Evolutionary conservation across 192 early-diverging fungal species (phyloP).

Genomic region (Geranomyces michiganensis): DNA sequence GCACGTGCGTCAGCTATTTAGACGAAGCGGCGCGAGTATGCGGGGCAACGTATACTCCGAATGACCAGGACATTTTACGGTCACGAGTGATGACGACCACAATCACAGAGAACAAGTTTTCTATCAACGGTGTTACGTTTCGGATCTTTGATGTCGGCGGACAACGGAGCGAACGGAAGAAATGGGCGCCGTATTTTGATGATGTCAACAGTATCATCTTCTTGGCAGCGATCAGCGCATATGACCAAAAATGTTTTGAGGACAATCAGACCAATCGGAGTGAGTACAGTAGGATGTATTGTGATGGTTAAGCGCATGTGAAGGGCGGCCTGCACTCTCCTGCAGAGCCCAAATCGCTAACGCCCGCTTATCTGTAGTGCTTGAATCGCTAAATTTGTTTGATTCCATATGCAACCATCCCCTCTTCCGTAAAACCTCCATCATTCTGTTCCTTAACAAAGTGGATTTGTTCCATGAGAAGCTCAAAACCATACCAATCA

Average conservation of each 20-base stretch:
- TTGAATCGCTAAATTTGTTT: conserved; percentile 93
- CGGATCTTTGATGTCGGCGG: conserved; percentile 98
- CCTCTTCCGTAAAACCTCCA: conserved; percentile 95
- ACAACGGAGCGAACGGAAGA: conserved; percentile 96
- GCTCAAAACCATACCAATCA: conserved; percentile 76
- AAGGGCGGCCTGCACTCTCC: too few relatives aligned
- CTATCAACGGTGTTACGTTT: conserved; percentile 89
- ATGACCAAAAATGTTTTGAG: conserved; percentile 93
- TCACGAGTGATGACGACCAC: conserved; percentile 97
- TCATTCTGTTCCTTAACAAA: conserved; percentile 98
- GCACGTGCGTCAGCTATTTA: conserved; percentile 64
- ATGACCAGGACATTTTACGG: conserved; percentile 94
- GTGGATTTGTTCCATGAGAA: conserved; percentile 95
- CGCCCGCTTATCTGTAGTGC: conserved; percentile 46
- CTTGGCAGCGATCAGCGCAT: conserved; percentile 94
- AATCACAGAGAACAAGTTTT: conserved; percentile 93
- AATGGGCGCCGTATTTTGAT: conserved; percentile 99
- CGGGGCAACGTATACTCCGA: conserved; percentile 78
- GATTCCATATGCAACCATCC: conserved; percentile 97
- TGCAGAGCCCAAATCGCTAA: too few relatives aligned
- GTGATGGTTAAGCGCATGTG: too few relatives aligned
- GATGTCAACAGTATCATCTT: conserved; percentile 95
- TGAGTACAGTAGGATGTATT: too few relatives aligned
- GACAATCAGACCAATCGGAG: conserved; percentile 93
- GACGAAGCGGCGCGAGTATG: conserved; percentile 88